Evolutionary conservation across 2,329 filamentous ascomycete genomes (phyloP), one percentile per base, ranked within the genome.

Genomic region (Fusarium heterosporum): DNA sequence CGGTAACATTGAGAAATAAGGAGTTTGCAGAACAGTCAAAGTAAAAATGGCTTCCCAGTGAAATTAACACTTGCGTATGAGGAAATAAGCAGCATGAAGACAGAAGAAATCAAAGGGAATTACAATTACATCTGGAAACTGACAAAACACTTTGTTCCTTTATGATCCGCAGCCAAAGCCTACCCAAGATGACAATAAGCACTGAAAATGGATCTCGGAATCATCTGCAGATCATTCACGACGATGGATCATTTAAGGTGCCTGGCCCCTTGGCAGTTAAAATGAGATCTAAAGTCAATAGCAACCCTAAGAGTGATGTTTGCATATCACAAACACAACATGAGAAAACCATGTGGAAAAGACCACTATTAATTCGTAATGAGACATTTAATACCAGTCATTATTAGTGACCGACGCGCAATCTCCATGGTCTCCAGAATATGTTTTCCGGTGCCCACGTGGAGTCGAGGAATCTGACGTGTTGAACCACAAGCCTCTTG

Each of bases 401-500:
- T 34, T 41, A 54, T 49, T 28, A 52, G 28, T 65, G 43, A 59
- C 28, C 40, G 48, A 66, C 65, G 36, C 69, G 70, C 70, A 72
- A 72, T 72, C 58, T 70, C 70, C 54, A 59, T 19, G 39, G 38
- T 48, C 61, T 43, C 41, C 32, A 54, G 36, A 40, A 43, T 65
- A 19, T 41, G 41, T 47, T 47, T 61, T 47, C 19, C 36, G 62
- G 32, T 25, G 48, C 71, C 71, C 70, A 73, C 71, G 71, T 73
- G 71, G 67, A 72, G 67, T 62, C 45, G 54, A 60, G 62, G 67
- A 73, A 73, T 70, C 72, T 67, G 70, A 60, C 68, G 64, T 47
- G 39, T 30, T 43, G 52, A 38, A 38, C 39, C 50, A 69, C 39
- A 38, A 64, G 36, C n/a, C 40, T 34, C 32, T 34, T n/a, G 32